A percentile compares a stretch with the other conserved stretches of the same genome.
These are phyloP conservation scores for Lathyrus oleraceus DNA, from an alignment of 306 rosid genomes.

Conservation along the genomic window DNA sequence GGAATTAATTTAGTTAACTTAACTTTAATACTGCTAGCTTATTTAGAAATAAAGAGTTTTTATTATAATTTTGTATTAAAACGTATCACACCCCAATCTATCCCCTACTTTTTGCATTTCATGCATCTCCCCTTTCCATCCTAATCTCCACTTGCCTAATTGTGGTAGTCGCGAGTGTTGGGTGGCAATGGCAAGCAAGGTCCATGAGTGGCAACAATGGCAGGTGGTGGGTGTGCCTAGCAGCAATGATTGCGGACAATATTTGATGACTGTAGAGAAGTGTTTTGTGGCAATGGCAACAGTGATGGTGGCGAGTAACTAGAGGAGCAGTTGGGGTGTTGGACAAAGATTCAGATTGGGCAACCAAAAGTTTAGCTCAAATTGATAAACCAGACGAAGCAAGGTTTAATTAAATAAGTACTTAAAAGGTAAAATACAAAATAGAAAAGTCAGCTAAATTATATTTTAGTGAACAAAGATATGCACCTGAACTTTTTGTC, in stretches of 20 bases:
- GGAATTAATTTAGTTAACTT: neutral
- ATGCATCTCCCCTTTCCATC: too few species aligned
- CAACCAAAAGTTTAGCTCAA: neutral
- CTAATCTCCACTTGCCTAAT: neutral
- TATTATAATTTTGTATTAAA: neutral
- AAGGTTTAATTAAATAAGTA: neutral
- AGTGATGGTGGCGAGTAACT: neutral
- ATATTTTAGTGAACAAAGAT: constrained; percentile 25
- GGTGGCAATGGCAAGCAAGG: neutral
- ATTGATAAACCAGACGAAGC: neutral
- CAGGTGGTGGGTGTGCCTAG: too few species aligned
- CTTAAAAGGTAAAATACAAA: neutral
- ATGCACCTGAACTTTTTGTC: constrained; percentile 87
- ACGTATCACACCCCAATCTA: too few species aligned
- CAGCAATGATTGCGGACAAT: neutral
- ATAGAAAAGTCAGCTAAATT: neutral
- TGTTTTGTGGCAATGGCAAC: neutral
- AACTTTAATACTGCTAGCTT: neutral
- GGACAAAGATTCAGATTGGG: neutral
- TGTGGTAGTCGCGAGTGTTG: neutral
- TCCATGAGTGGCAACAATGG: neutral
- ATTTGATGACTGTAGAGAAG: neutral
- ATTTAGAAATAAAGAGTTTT: neutral
- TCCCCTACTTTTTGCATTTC: too few species aligned
- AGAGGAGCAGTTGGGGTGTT: neutral